These are phyloP conservation scores for Chalaropsis thielavioides DNA, from an alignment of 2,329 filamentous ascomycete species.

Conservation along the genomic window DNA sequence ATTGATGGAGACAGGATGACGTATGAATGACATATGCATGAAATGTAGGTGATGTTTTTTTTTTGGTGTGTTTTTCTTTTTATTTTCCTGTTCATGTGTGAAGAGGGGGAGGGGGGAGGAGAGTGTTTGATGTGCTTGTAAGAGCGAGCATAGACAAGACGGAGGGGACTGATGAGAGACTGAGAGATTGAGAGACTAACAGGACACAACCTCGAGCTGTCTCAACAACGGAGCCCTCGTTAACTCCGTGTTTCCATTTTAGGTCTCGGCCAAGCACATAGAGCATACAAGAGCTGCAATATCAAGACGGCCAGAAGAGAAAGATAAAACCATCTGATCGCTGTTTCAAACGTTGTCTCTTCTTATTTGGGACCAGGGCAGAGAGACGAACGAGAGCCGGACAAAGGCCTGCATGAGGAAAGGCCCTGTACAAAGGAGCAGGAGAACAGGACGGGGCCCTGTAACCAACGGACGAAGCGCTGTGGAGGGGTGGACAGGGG, in stretches of 20 bases:
- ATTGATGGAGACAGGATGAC: conserved; percentile 11
- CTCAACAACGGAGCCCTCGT: background rate
- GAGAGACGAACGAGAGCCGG: background rate
- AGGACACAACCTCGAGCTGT: background rate
- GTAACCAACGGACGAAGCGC: background rate
- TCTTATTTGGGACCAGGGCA: background rate
- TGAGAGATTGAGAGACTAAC: background rate
- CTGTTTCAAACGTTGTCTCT: conserved; percentile 6
- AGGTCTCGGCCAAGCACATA: no score
- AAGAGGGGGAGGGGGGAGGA: background rate
- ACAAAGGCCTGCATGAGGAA: background rate
- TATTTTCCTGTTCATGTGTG: background rate
- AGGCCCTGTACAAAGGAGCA: background rate
- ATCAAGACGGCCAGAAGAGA: background rate
- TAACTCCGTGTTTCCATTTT: background rate
- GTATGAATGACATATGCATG: background rate
- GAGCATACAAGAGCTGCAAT: no score
- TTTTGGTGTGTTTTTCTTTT: background rate
- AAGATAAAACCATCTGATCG: conserved; percentile 1
- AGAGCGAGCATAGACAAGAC: background rate
- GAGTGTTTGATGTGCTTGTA: background rate
- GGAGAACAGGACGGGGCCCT: background rate
- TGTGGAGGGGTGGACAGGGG: background rate
- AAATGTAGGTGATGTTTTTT: background rate
- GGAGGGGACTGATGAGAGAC: background rate